A percentile compares a stretch with the other conserved stretches of the same genome.
phyloP scores from a whole-genome alignment of 225 moss, liverwort and hornwort species.

The Marchantia polymorpha region DNA sequence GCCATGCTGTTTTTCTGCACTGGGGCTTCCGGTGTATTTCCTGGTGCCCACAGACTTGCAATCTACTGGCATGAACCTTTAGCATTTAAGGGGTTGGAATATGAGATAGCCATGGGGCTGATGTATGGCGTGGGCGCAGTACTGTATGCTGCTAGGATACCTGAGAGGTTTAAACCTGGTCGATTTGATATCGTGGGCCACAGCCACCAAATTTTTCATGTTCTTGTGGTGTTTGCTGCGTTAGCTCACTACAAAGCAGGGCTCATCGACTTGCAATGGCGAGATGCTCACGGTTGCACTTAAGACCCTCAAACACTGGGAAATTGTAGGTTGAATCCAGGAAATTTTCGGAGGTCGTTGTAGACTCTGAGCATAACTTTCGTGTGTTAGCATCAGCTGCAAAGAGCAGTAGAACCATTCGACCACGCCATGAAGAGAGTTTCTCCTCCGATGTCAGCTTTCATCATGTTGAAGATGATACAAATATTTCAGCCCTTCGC shows the following conservation, averaged over 20 bases:
- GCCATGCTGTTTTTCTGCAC: constrained; percentile 68
- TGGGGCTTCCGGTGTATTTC: constrained; percentile 67
- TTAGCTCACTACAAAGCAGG: constrained; percentile 78
- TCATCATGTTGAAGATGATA: no score
- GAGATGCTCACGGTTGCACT: constrained; percentile 62
- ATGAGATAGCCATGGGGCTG: constrained; percentile 66
- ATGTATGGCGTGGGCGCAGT: constrained; percentile 65
- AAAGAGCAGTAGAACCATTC: no score
- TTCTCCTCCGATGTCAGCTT: no score
- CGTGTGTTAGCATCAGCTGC: no score
- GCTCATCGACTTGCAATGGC: constrained; percentile 72
- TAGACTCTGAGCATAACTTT: not conserved
- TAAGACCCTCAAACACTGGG: not conserved
- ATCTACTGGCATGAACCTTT: constrained; percentile 61
- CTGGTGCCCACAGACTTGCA: constrained; percentile 69
- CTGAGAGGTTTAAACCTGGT: constrained; percentile 73
- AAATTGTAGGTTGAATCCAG: not conserved
- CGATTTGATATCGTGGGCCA: constrained; percentile 77
- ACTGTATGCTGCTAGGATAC: constrained; percentile 74
- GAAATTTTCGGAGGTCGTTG: not conserved
- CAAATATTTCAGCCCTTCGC: no score
- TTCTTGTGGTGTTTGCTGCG: constrained; percentile 77
- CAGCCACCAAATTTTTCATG: constrained; percentile 87
- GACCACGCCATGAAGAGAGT: no score
- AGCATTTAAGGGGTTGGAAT: constrained; percentile 44